Evolutionary conservation across 2,329 filamentous ascomycete species (phyloP).

Genomic region (Claviceps sp.): DNA sequence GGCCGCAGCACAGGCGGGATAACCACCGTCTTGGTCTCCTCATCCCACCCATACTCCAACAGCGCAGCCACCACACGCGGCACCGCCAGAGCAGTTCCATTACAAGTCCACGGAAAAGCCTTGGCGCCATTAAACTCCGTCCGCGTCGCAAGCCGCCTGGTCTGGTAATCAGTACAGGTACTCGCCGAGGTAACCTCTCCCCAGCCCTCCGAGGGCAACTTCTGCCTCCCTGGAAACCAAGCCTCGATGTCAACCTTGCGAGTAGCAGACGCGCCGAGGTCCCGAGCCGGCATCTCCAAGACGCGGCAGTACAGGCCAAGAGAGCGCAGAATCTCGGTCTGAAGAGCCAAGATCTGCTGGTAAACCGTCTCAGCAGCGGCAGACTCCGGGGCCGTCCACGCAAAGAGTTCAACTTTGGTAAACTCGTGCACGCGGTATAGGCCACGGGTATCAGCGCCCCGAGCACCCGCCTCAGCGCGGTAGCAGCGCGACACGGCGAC

Average conservation of each 20-base stretch:
- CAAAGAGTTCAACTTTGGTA: conserved; percentile 96
- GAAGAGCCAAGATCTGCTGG: conserved; percentile 74
- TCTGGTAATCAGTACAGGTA: conserved; percentile 92
- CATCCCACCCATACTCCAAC: conserved; percentile 82
- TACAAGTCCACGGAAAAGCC: conserved; percentile 76
- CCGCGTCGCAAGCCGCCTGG: conserved; percentile 64
- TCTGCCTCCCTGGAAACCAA: conserved; percentile 70
- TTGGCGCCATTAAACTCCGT: conserved; percentile 44
- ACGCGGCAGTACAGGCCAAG: conserved; percentile 77
- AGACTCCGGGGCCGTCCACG: conserved; percentile 58
- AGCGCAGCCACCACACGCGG: conserved; percentile 81
- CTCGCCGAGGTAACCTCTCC: conserved; percentile 87
- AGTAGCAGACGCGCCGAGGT: conserved; percentile 77
- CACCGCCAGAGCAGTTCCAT: conserved; percentile 86
- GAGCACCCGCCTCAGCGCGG: conserved; percentile 82
- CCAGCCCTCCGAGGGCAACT: conserved; percentile 49
- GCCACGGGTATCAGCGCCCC: conserved; percentile 84
- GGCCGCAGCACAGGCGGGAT: conserved; percentile 68
- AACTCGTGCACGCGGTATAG: conserved; percentile 97
- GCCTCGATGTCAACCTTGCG: conserved; percentile 91
- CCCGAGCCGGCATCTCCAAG: conserved; percentile 79
- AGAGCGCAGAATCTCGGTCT: conserved; percentile 65
- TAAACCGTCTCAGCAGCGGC: conserved; percentile 47
- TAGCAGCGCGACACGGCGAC: conserved; percentile 88
- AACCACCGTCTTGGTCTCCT: conserved; percentile 48